Base-by-base conservation (phyloP, 1,139 yeast genomes). In the Lodderomyces oxycetoniae region DNA sequence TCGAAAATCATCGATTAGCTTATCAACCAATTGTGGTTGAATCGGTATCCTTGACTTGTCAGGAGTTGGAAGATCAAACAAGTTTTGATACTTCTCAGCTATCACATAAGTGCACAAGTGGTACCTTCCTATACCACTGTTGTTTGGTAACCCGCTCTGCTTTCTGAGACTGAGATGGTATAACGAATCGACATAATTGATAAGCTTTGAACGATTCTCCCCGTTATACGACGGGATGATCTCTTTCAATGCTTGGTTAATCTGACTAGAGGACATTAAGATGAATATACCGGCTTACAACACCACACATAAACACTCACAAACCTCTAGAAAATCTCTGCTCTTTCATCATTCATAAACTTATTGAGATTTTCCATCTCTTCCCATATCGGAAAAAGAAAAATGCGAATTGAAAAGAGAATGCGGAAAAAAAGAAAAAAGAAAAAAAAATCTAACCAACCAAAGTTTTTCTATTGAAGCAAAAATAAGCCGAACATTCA, bases 31-130 rank as follows among this genome's bases (percentile, higher is more conserved):
- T 36, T 66, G 66, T 0, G 79, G 78, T 10, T 78, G 81, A 3
- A 79, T 54, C 0, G 91, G 89, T 7, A 81, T 70, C 41, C 66
- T 67, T 28, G 62, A 66, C 15, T 61, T 38, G 14, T 61, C 58
- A 1, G 83, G 77, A 4, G 59, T 64, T 0, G 79, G 74, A 8
- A 76, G 55, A 10, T 62, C 52, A 24, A 70, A 57, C 26, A 54
- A 55, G n/a, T 60, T 57, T 15, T 59, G 59, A 32, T 73, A 67
- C 43, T 65, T 65, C 39, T 77, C 80, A 9, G 71, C 69, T 0
- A 84, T 79, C 20, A 80, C 53, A 41, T 62, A 74, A 2, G 86
- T 83, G 52, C 86, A 77, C 11, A 82, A 52, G 48, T 81, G 88
- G 40, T 70, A 70, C 30, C 89, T 59, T 1, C 84, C 86, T 2